A percentile compares a stretch with the other conserved stretches of the same genome.
Evolutionary conservation across 208 protist species (phyloP).

Genomic region (Wallacemonas sp.): DNA sequence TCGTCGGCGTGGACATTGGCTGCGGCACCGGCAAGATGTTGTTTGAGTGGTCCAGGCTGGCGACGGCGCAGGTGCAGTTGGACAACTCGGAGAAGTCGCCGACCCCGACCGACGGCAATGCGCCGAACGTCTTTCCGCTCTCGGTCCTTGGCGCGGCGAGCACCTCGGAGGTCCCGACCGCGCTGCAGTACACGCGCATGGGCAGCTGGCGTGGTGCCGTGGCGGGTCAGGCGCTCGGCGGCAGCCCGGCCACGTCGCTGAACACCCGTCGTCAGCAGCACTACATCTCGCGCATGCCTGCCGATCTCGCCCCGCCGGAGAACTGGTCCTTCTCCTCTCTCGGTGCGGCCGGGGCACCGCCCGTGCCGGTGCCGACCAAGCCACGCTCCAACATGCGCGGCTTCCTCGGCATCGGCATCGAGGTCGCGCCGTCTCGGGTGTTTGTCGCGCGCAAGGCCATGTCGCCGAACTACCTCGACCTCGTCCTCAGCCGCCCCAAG

Average conservation of each 20-base stretch:
- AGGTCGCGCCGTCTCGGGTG: slow-evolving; percentile 70
- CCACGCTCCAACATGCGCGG: slow-evolving; percentile 18
- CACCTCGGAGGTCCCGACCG: slow-evolving; percentile 2
- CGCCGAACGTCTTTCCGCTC: not conserved
- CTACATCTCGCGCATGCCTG: slow-evolving; percentile 15
- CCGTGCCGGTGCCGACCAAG: not conserved
- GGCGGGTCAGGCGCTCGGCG: not conserved
- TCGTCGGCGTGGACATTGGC: slow-evolving; percentile 61
- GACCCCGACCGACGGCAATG: not conserved
- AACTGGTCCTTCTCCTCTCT: slow-evolving; percentile 20
- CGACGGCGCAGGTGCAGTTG: slow-evolving; percentile 24
- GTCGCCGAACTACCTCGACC: slow-evolving; percentile 38
- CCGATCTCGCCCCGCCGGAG: slow-evolving; percentile 9
- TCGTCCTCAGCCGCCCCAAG: slow-evolving; percentile 6
- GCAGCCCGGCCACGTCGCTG: slow-evolving; percentile 7
- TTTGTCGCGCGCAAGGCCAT: slow-evolving; percentile 52
- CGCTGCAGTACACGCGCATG: slow-evolving; percentile 12
- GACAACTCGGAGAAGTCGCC: slow-evolving; percentile 2
- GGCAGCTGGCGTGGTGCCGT: slow-evolving; percentile 2
- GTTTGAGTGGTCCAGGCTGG: slow-evolving; percentile 70
- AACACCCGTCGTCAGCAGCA: slow-evolving; percentile 10
- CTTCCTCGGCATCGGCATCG: slow-evolving; percentile 62
- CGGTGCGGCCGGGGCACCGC: not conserved
- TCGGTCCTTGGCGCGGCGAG: not conserved
- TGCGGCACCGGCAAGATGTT: slow-evolving; percentile 75